Percentiles rank a stretch among this genome's conserved stretches.
Conservation (phyloP, 352 stramenopile species). For the Pythium apleroticum region DNA sequence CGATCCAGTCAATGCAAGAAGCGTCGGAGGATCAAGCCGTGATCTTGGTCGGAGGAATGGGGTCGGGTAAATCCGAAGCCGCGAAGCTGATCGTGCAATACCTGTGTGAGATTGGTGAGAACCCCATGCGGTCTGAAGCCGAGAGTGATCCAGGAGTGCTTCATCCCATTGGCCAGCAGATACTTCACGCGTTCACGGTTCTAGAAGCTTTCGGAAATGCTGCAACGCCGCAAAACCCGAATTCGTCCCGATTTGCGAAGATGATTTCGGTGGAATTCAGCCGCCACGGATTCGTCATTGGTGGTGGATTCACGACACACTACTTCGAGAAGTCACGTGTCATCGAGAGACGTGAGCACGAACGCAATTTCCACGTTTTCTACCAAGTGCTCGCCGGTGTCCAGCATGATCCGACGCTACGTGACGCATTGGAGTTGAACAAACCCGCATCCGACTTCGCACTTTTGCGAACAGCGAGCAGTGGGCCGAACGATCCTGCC, state of each 20-base stretch:
- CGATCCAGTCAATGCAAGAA: slow-evolving; percentile 76
- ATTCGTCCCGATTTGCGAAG: slow-evolving; percentile 79
- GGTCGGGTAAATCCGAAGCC: slow-evolving; percentile 74
- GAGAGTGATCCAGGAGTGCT: slow-evolving; percentile 53
- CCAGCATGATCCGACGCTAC: slow-evolving; percentile 65
- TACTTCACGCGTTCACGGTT: slow-evolving; percentile 79
- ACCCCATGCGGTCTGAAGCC: slow-evolving; percentile 33
- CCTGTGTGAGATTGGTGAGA: slow-evolving; percentile 76
- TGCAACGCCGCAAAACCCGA: slow-evolving; percentile 54
- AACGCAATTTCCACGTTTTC: slow-evolving; percentile 94
- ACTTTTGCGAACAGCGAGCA: slow-evolving; percentile 43
- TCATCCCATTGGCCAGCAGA: slow-evolving; percentile 79
- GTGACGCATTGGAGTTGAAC: slow-evolving; percentile 70
- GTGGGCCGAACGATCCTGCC: slow-evolving; percentile 26
- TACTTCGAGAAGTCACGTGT: slow-evolving; percentile 87
- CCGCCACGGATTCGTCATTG: slow-evolving; percentile 73
- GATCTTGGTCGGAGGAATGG: slow-evolving; percentile 71
- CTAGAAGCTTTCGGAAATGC: slow-evolving; percentile 79
- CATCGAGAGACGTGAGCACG: slow-evolving; percentile 61
- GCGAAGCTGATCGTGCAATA: slow-evolving; percentile 85
- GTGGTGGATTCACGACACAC: slow-evolving; percentile 77
- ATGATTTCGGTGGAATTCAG: slow-evolving; percentile 86
- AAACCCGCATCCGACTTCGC: slow-evolving; percentile 55
- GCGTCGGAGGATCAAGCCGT: slow-evolving; percentile 77
- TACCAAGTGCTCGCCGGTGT: slow-evolving; percentile 89